Conservation (phyloP, 495 filamentous ascomycete species). For the Parathielavia hyrcaniae region DNA sequence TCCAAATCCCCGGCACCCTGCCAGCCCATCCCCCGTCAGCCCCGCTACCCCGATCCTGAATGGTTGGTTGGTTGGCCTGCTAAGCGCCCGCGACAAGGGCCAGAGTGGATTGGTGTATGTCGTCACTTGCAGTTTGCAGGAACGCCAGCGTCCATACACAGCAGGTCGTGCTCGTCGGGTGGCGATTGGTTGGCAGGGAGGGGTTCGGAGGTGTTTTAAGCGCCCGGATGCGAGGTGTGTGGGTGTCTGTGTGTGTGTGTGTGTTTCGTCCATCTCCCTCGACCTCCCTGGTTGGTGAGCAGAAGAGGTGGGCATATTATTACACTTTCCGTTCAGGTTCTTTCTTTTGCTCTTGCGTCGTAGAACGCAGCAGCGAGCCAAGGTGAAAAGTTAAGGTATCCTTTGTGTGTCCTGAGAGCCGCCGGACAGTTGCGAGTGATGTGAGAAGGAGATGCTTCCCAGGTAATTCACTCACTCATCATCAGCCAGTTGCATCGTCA, state of each 20-base stretch:
- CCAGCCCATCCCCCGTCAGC: too few relatives aligned
- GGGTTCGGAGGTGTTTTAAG: background rate
- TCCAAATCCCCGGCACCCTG: background rate
- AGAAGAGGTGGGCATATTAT: too few relatives aligned
- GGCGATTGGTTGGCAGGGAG: background rate
- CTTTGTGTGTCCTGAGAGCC: background rate
- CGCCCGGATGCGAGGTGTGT: background rate
- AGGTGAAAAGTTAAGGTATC: too few relatives aligned
- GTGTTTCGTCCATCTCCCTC: too few relatives aligned
- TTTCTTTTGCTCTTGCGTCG: too few relatives aligned
- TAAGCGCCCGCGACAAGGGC: conserved; percentile 10
- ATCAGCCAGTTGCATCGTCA: background rate
- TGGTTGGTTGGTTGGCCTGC: conserved; percentile 7
- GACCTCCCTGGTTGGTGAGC: too few relatives aligned
- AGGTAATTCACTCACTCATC: background rate
- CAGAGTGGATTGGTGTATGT: background rate
- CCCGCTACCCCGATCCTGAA: background rate
- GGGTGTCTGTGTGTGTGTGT: too few relatives aligned
- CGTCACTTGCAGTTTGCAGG: conserved; percentile 11
- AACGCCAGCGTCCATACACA: too few relatives aligned
- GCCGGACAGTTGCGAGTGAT: background rate
- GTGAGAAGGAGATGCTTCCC: background rate
- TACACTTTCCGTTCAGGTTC: too few relatives aligned
- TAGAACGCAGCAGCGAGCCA: background rate
- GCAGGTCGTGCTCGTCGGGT: background rate